These are phyloP conservation scores for Alternaria incomplexa DNA, from an alignment of 2,329 filamentous ascomycete genomes.

Conservation along the genomic window DNA sequence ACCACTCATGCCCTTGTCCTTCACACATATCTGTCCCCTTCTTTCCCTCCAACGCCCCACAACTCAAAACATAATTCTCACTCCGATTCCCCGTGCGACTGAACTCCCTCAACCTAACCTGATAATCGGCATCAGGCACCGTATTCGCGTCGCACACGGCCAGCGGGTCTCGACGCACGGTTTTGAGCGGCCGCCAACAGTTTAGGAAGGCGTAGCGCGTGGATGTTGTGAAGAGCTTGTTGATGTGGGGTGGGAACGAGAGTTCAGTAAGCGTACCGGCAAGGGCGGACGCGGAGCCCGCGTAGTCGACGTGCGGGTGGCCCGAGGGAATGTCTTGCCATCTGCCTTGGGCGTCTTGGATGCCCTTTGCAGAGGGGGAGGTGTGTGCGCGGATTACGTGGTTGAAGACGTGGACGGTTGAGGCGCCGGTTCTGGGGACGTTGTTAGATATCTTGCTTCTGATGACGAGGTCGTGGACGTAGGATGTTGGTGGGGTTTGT, in stretches of 20 bases:
- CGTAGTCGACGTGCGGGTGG: constrained; percentile 31
- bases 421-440: constrained; percentile 19
- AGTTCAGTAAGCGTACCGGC: constrained; percentile 24
- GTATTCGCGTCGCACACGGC: constrained; percentile 29
- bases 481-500: not conserved
- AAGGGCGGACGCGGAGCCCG: constrained; percentile 12
- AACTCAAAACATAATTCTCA: constrained; percentile 27
- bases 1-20: constrained; percentile 29
- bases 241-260: constrained; percentile 15
- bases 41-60: not conserved
- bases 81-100: constrained; percentile 19
- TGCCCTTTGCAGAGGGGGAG: constrained; percentile 52
- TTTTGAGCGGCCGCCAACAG: constrained; percentile 37
- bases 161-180: constrained; percentile 31
- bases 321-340: constrained; percentile 40
- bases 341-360: constrained; percentile 53
- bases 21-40: too few species aligned
- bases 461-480: too few species aligned
- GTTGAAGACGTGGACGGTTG: constrained; percentile 37
- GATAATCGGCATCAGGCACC: constrained; percentile 25
- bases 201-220: constrained; percentile 36
- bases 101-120: constrained; percentile 21
- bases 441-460: not conserved
- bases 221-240: constrained; percentile 3
- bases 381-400: constrained; percentile 53